Percentiles rank a stretch among this genome's conserved stretches.
These are phyloP conservation scores for Dendrobium nobile DNA, from an alignment of 106 monocot genomes.

Conservation along the genomic window DNA sequence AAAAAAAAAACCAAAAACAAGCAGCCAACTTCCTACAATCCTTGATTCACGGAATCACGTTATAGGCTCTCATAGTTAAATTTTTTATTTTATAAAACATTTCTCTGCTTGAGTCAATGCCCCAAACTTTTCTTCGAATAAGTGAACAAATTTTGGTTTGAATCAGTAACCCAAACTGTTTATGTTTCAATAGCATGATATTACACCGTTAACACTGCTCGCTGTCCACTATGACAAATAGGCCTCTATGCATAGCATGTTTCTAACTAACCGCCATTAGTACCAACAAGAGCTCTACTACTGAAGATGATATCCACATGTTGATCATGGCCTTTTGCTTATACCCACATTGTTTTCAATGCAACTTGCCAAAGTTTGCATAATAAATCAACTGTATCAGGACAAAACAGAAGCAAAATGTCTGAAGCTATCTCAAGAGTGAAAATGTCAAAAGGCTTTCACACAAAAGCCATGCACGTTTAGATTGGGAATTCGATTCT, in stretches of 20 bases:
- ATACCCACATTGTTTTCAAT: background rate
- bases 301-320: background rate
- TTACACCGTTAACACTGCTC: too few species aligned
- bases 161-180: too few species aligned
- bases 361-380: background rate
- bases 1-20: background rate
- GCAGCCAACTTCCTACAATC: background rate
- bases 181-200: too few species aligned
- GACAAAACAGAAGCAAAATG: background rate
- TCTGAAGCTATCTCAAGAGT: background rate
- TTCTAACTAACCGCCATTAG: background rate
- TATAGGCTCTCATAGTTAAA: background rate
- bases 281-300: background rate
- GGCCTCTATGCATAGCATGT: background rate
- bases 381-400: too few species aligned
- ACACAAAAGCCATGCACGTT: background rate
- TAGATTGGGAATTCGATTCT: background rate
- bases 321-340: background rate
- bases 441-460: background rate
- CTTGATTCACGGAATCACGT: background rate
- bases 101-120: too few species aligned
- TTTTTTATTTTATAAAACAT: background rate
- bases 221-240: too few species aligned
- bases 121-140: too few species aligned
- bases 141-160: too few species aligned